Base-by-base conservation (phyloP, 495 filamentous ascomycete species). In the Aspergillus panamensis region DNA sequence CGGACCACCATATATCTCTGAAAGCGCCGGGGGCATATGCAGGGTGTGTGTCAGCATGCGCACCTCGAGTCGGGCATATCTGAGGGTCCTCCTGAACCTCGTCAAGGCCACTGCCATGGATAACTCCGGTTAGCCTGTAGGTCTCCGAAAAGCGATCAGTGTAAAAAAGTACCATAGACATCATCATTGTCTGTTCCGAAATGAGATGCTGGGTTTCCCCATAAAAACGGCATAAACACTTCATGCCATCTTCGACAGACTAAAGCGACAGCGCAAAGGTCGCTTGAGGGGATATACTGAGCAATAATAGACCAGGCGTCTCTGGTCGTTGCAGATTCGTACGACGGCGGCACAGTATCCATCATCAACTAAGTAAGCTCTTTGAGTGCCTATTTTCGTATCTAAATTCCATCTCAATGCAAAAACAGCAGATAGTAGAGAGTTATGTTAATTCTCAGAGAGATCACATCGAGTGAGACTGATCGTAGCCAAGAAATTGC, bases 121-220 rank as follows among this genome's bases (percentile, higher is more conserved):
- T 7, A 14, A 17, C 35, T 63, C 19, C 51, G 55, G 42, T 64
- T 51, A 62, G 51, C 30, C 33, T 21, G 7, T 7, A 17, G 10
- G 50, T 4, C 30, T 13, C 55, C 19, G 12, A 14, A n/a, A 1
- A 48, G 19, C 3, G 3, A 13, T 14, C 8, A 30, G 30, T 39
- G 19, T 37, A 33, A 30, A 45, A 6, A 37, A 48, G 57, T 72
- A 83, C 81, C 76, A 61, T 85, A 88, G 42, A 87, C 82, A 6
- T 78, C 79, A 63, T 87, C 84, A 64, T 84, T 83, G 16, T 85
- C 78, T 12, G 74, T 79, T 31, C 82, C 83, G 65, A 87, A 88
- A 60, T 85, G 81, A 21, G 83, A 82, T 0, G 81, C 82, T 29
- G 85, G 85, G 63, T 83, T 76, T n/a, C 84, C 84, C 85, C 85